phyloP scores from a whole-genome alignment of 495 filamentous ascomycete species.

The Trichoderma orchidacearum region DNA sequence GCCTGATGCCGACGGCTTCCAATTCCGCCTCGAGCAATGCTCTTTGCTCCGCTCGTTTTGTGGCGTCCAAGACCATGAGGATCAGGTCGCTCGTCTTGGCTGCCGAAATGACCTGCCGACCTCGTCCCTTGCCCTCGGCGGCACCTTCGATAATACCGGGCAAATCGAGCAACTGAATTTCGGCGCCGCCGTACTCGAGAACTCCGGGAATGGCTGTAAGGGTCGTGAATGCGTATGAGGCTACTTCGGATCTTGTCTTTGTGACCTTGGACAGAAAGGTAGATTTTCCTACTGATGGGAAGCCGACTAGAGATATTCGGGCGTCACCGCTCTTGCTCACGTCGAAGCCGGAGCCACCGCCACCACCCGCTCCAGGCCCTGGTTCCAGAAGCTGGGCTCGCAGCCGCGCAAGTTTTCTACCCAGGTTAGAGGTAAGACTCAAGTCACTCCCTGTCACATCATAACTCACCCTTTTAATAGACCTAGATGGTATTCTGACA shows the following conservation, averaged over 20 bases:
- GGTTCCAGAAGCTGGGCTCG: slow-evolving; percentile 94
- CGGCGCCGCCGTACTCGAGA: slow-evolving; percentile 93
- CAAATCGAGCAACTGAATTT: slow-evolving; percentile 96
- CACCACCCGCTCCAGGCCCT: slow-evolving; percentile 63
- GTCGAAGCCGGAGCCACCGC: slow-evolving; percentile 72
- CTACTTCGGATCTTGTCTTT: slow-evolving; percentile 93
- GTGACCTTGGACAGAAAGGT: slow-evolving; percentile 98
- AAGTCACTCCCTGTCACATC: no score
- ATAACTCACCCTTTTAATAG: slow-evolving; percentile 77
- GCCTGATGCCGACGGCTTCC: slow-evolving; percentile 88
- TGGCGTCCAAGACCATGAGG: slow-evolving; percentile 94
- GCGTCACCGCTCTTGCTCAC: slow-evolving; percentile 96
- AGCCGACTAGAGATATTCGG: slow-evolving; percentile 91
- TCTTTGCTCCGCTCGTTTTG: slow-evolving; percentile 90
- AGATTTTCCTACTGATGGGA: slow-evolving; percentile 97
- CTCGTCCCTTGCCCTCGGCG: slow-evolving; percentile 89
- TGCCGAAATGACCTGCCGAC: slow-evolving; percentile 95
- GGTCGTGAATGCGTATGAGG: slow-evolving; percentile 95
- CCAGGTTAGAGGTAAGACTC: slow-evolving; percentile 5
- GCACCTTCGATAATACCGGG: slow-evolving; percentile 99
- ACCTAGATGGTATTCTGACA: slow-evolving; percentile 88
- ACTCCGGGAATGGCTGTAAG: slow-evolving; percentile 96
- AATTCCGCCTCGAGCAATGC: slow-evolving; percentile 82
- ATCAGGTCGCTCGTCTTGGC: slow-evolving; percentile 98
- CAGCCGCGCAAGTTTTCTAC: slow-evolving; percentile 86